Evolutionary conservation across 352 stramenopile genomes (phyloP).

Genomic region (Pythium utonaiense): DNA sequence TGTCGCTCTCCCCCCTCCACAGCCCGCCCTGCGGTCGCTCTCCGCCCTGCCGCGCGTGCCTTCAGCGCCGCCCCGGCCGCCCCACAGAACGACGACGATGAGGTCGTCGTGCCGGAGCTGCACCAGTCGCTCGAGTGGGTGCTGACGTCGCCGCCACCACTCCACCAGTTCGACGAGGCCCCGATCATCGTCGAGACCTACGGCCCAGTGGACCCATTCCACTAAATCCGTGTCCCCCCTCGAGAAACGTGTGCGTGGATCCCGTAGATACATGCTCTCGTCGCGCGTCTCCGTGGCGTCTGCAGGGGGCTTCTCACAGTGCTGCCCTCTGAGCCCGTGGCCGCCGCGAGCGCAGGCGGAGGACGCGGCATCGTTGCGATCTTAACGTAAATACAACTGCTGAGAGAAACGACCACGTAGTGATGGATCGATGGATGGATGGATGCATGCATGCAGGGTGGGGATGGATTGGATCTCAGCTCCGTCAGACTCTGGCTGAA

Average conservation of each 20-base stretch:
- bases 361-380: slow-evolving; percentile 11
- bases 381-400: slow-evolving; percentile 29
- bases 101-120: slow-evolving; percentile 82
- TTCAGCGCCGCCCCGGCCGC: slow-evolving; percentile 46
- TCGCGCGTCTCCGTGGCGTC: neutral
- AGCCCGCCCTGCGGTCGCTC: slow-evolving; percentile 49
- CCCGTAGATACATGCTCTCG: neutral
- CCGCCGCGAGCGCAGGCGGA: neutral
- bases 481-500: neutral
- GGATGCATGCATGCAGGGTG: too few species aligned
- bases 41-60: slow-evolving; percentile 53
- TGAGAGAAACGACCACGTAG: slow-evolving; percentile 4
- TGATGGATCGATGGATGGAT: neutral
- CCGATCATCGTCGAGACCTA: slow-evolving; percentile 88
- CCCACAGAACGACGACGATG: slow-evolving; percentile 49
- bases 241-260: slow-evolving; percentile 3
- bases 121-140: slow-evolving; percentile 85
- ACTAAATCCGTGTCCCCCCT: slow-evolving; percentile 44
- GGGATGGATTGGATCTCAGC: neutral
- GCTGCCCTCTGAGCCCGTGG: too few species aligned
- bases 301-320: too few species aligned
- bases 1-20: neutral
- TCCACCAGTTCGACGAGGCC: slow-evolving; percentile 89
- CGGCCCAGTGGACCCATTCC: slow-evolving; percentile 77
- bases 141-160: slow-evolving; percentile 72